Evolutionary conservation across 2,329 filamentous ascomycete species (phyloP).

Genomic region (Venturia pyrina): DNA sequence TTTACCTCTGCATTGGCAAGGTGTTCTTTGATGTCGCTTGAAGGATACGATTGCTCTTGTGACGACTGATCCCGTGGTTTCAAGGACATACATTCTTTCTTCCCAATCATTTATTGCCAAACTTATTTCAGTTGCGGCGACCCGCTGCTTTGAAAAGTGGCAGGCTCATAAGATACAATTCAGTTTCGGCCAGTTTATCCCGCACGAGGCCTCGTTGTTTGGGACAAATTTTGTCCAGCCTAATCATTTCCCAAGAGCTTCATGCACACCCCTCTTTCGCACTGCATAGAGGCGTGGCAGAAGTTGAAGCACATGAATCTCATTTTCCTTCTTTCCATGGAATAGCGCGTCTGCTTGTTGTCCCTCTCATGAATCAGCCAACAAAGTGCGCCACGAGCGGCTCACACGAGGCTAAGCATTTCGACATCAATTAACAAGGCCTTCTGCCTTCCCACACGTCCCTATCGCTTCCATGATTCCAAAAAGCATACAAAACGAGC

Average conservation of each 20-base stretch:
- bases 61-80: too few relatives aligned
- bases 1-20: background rate
- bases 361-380: too few relatives aligned
- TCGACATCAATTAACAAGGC: background rate
- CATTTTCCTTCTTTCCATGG: background rate
- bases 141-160: too few relatives aligned
- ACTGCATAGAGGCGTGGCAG: background rate
- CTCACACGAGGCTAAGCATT: background rate
- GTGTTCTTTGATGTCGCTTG: background rate
- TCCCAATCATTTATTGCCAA: too few relatives aligned
- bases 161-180: too few relatives aligned
- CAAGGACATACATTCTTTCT: too few relatives aligned
- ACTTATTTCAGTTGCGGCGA: too few relatives aligned
- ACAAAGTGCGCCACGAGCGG: background rate
- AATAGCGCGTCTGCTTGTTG: background rate
- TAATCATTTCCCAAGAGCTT: background rate
- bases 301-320: background rate
- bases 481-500: too few relatives aligned
- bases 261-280: background rate
- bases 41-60: too few relatives aligned
- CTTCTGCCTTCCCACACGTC: background rate
- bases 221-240: background rate
- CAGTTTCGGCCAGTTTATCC: background rate
- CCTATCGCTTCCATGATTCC: background rate
- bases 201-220: background rate